Evolutionary conservation across 179 eudicot genomes (phyloP).

Genomic region (Nepenthes alata): DNA sequence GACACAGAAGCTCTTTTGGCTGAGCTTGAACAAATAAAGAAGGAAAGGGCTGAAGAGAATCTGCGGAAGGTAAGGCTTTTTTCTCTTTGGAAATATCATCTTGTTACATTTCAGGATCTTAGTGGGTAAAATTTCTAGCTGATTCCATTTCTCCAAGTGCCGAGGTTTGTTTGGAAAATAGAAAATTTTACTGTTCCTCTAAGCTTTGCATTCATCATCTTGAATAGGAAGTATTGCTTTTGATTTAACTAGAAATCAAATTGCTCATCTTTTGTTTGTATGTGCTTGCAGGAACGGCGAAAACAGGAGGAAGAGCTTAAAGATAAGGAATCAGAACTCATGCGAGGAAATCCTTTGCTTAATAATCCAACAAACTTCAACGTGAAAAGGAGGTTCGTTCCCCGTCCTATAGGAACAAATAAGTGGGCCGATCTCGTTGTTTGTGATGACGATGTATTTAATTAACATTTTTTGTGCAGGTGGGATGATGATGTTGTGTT

Average conservation of each 20-base stretch:
- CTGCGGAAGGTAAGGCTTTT: constrained; percentile 45
- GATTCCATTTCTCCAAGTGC: no score
- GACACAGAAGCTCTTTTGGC: constrained; percentile 94
- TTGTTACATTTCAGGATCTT: not conserved
- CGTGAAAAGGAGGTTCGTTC: constrained; percentile 77
- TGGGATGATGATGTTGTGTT: constrained; percentile 99
- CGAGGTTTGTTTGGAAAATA: no score
- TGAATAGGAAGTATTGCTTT: not conserved
- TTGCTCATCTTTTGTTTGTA: not conserved
- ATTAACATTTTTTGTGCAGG: constrained; percentile 22
- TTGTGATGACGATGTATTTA: no score
- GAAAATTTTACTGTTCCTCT: no score
- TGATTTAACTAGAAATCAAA: not conserved
- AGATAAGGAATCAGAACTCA: constrained; percentile 77
- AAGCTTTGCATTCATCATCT: no score
- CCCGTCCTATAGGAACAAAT: not conserved
- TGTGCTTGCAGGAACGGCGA: constrained; percentile 46
- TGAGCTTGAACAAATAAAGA: constrained; percentile 81
- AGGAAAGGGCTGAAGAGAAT: constrained; percentile 90
- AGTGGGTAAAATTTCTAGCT: not conserved
- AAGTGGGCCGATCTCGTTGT: not conserved
- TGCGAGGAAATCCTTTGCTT: constrained; percentile 85
- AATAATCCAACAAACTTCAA: constrained; percentile 48
- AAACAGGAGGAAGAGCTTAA: constrained; percentile 77
- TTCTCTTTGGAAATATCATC: not conserved